Evolutionary conservation across 371 early-diverging fungal species (phyloP), one percentile per base, ranked within the genome.

Genomic region (Aphelidium insulamus): DNA sequence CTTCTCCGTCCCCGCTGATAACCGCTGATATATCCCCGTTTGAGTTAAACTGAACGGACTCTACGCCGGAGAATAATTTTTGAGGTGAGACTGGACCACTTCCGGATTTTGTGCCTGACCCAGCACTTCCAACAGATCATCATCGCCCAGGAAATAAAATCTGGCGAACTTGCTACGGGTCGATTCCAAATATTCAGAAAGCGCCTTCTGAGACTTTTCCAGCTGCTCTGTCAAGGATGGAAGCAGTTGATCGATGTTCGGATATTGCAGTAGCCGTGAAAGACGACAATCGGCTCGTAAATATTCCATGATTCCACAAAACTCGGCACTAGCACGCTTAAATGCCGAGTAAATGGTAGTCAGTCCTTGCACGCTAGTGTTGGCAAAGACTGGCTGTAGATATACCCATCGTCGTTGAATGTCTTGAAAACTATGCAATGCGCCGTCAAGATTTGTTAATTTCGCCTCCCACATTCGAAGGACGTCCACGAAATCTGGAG

Each of bases 111-210:
- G 42, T 2, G 57, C 45, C 31, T 61, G 60, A n/a, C 59, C 58
- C 18, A 62, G 37, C 27, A 66, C 56, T 34, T 66, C 62, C 5
- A 66, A 48, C 31, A 62, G 33, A 30, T 62, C 63, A 21, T 62
- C 66, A 39, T 62, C 62, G 5, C 61, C 58, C 26, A 66, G 46
- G 26, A 66, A 66, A 40, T 62, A 66, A 33, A 66, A 62, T 16
- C 61, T 43, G 4, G 62, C 49, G 41, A 66, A 66, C 16, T 31
- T 36, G 2, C 39, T 37, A 8, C 66, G 43, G 35, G 62, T 66
- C 25, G 48, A 37, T 37, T 66, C 63, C 15, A 66, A 33, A 34
- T 54, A 65, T 17, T 59, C 66, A 30, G 54, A 49, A 25, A 65
- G 45, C 1, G 59, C 59, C 34, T 60, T 59, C 36, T 65, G 62